Percentiles rank a stretch among this genome's conserved stretches.
Evolutionary conservation across 2,329 filamentous ascomycete species (phyloP).

Genomic region (Penicillium sp.): DNA sequence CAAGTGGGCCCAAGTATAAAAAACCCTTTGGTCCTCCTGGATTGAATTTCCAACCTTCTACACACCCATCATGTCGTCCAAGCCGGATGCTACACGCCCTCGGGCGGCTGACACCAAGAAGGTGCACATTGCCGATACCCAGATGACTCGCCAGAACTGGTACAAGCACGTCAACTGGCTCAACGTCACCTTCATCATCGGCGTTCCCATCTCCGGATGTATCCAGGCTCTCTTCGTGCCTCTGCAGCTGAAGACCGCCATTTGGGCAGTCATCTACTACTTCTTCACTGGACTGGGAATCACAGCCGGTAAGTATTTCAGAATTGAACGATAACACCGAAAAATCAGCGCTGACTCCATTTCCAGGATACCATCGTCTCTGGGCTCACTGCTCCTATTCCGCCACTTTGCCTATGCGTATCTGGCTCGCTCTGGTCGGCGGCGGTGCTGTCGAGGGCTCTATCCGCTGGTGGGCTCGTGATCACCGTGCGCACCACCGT

Average conservation of each 20-base stretch:
- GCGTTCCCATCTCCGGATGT: conserved; percentile 71
- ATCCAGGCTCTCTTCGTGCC: conserved; percentile 76
- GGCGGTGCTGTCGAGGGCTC: conserved; percentile 83
- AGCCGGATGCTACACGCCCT: conserved; percentile 33
- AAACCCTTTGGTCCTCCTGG: conserved; percentile 14
- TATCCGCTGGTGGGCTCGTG: conserved; percentile 84
- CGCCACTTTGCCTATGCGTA: conserved; percentile 69
- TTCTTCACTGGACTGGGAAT: conserved; percentile 80
- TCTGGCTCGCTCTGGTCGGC: conserved; percentile 78
- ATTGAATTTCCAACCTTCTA: conserved; percentile 7
- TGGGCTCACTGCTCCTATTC: conserved; percentile 87
- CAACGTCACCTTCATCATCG: conserved; percentile 76
- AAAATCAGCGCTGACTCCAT: conserved; percentile 1
- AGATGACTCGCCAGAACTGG: conserved; percentile 80
- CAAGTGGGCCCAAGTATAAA: conserved; percentile 26
- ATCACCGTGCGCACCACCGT: conserved; percentile 82
- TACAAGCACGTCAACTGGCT: conserved; percentile 93
- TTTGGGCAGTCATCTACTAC: conserved; percentile 76
- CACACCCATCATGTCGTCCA: conserved; percentile 36
- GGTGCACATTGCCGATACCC: conserved; percentile 79
- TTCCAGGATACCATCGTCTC: conserved; percentile 69
- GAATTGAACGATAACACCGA: not conserved
- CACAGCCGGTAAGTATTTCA: conserved; percentile 60
- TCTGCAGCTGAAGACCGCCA: conserved; percentile 65
- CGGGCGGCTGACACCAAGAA: conserved; percentile 57